These are phyloP conservation scores for Tieghemiomyces parasiticus DNA, from an alignment of 192 early-diverging fungal species.

Conservation along the genomic window DNA sequence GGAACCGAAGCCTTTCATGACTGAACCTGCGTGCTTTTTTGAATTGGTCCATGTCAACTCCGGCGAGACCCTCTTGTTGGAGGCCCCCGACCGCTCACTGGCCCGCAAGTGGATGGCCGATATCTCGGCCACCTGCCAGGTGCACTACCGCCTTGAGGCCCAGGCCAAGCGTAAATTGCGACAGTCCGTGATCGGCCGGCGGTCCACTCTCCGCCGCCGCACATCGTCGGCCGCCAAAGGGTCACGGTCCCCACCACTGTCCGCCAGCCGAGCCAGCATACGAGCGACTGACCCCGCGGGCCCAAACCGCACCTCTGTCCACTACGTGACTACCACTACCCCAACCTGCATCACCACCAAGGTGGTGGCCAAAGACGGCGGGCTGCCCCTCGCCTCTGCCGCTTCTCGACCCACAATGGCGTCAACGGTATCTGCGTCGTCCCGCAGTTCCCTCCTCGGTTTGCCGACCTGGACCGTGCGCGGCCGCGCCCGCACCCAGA, in stretches of 20 bases:
- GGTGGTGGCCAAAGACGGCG: too few species aligned
- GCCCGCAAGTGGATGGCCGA: slow-evolving; percentile 10
- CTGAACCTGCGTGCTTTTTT: slow-evolving; percentile 1
- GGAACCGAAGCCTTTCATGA: slow-evolving; percentile 9
- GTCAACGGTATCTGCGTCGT: background rate
- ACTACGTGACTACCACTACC: slow-evolving; percentile 5
- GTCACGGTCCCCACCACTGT: too few species aligned
- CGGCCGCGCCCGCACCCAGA: background rate
- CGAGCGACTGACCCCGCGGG: background rate
- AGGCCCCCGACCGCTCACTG: slow-evolving; percentile 6
- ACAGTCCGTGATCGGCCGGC: background rate
- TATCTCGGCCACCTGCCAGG: slow-evolving; percentile 6
- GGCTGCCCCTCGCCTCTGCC: too few species aligned
- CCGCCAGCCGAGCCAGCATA: too few species aligned
- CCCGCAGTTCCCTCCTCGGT: background rate
- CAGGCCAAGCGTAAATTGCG: slow-evolving; percentile 4
- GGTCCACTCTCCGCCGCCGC: background rate
- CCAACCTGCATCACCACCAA: slow-evolving; percentile 9
- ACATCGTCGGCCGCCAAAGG: too few species aligned
- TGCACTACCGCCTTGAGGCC: slow-evolving; percentile 10
- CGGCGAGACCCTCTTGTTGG: background rate
- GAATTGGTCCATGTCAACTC: background rate
- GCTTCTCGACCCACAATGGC: too few species aligned
- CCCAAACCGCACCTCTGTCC: slow-evolving; percentile 1
- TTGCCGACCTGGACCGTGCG: background rate